Evolutionary conservation across 2,329 filamentous ascomycete genomes (phyloP).

Genomic region (Neobulgaria alba): DNA sequence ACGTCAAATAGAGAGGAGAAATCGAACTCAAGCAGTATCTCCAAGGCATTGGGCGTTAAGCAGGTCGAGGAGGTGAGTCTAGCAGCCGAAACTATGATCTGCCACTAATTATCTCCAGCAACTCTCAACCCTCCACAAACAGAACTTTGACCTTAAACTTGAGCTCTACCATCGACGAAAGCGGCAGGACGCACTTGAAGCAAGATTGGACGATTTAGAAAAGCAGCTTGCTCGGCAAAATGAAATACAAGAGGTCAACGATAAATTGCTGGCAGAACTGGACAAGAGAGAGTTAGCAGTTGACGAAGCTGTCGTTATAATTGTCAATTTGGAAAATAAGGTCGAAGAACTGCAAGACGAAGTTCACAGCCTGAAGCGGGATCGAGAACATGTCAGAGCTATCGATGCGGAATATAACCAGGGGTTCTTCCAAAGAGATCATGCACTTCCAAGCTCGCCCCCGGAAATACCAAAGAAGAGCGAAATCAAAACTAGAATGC

Average conservation of each 20-base stretch:
- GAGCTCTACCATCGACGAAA: conserved; percentile 63
- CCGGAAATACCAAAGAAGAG: conserved; percentile 11
- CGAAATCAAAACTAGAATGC: conserved; percentile 26
- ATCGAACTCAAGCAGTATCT: conserved; percentile 23
- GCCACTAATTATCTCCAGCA: conserved; percentile 35
- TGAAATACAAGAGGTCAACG: conserved; percentile 49
- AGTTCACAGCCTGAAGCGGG: conserved; percentile 36
- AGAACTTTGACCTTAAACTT: conserved; percentile 70
- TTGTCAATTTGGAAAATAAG: conserved; percentile 54
- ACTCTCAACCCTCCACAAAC: conserved; percentile 60
- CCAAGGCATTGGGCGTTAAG: conserved; percentile 51
- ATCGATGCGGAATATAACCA: conserved; percentile 34
- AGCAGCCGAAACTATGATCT: not conserved
- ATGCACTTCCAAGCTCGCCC: conserved; percentile 21
- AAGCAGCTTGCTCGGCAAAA: conserved; percentile 32
- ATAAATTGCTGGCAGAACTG: conserved; percentile 49
- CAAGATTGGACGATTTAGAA: conserved; percentile 45
- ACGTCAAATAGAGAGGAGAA: conserved; percentile 20
- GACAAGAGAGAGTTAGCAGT: conserved; percentile 63
- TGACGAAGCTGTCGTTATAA: conserved; percentile 62
- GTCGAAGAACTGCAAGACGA: conserved; percentile 32
- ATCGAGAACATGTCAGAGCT: conserved; percentile 44
- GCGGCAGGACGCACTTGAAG: conserved; percentile 51
- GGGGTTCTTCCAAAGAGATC: conserved; percentile 16
- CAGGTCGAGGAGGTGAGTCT: conserved; percentile 56